These are phyloP conservation scores for Eutrema heterophyllum DNA, from an alignment of 345 rosid genomes.

Conservation along the genomic window DNA sequence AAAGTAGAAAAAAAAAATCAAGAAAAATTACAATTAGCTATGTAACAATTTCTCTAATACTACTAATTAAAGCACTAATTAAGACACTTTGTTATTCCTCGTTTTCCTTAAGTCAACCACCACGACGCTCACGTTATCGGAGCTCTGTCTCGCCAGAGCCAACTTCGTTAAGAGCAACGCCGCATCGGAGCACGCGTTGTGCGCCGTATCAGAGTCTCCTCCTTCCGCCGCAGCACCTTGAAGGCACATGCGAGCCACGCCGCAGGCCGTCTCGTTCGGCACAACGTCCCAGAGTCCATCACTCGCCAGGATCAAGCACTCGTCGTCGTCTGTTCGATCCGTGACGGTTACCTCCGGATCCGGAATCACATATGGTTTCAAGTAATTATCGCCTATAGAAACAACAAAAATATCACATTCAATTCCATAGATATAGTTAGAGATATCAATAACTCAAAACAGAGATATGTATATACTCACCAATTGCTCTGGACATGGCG, in stretches of 20 bases:
- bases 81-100: background rate
- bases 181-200: slow-evolving; percentile 72
- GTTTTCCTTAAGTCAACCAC: slow-evolving; percentile 68
- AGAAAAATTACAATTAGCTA: slow-evolving; percentile 28
- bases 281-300: slow-evolving; percentile 98
- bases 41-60: slow-evolving; percentile 20
- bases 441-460: background rate
- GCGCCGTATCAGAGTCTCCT: slow-evolving; percentile 10
- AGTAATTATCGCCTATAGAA: slow-evolving; percentile 61
- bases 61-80: background rate
- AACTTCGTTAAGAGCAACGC: slow-evolving; percentile 63
- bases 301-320: slow-evolving; percentile 75
- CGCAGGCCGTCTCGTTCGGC: slow-evolving; percentile 73
- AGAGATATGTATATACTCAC: slow-evolving; percentile 21
- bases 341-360: slow-evolving; percentile 71
- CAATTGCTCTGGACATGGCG: slow-evolving; percentile 93
- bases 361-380: slow-evolving; percentile 85
- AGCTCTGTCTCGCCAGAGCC: slow-evolving; percentile 73
- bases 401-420: background rate
- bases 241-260: slow-evolving; percentile 73
- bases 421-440: background rate
- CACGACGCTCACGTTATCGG: slow-evolving; percentile 89
- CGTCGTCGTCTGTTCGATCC: slow-evolving; percentile 66
- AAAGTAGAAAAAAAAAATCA: background rate
- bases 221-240: slow-evolving; percentile 8